These are phyloP conservation scores for Pseudoperonospora humuli DNA, from an alignment of 352 stramenopile genomes.

Conservation along the genomic window DNA sequence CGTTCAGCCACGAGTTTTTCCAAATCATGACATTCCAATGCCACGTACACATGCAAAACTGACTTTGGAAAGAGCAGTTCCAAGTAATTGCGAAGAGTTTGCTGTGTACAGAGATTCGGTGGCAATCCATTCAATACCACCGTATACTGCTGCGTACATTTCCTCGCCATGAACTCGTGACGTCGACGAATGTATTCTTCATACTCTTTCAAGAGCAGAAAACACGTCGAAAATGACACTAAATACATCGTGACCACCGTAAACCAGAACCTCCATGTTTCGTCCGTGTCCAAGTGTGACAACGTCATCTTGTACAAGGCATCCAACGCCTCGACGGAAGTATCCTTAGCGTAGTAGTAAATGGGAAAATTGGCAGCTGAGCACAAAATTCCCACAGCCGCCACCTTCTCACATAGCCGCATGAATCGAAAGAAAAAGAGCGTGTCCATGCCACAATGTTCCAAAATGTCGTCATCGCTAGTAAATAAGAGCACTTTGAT, in stretches of 20 bases:
- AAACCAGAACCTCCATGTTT: constrained; percentile 57
- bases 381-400: constrained; percentile 42
- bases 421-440: constrained; percentile 77
- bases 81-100: constrained; percentile 73
- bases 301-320: constrained; percentile 60
- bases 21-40: constrained; percentile 62
- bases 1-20: constrained; percentile 68
- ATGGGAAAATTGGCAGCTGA: constrained; percentile 68
- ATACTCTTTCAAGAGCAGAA: constrained; percentile 61
- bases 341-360: constrained; percentile 53
- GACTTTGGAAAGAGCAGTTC: constrained; percentile 63
- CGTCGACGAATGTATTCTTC: constrained; percentile 61
- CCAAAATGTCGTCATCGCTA: constrained; percentile 60
- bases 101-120: constrained; percentile 59
- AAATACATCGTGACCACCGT: constrained; percentile 64
- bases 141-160: constrained; percentile 64
- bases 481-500: constrained; percentile 45
- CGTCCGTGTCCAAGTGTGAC: constrained; percentile 43
- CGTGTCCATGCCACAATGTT: constrained; percentile 70
- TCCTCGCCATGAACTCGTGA: constrained; percentile 68
- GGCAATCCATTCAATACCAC: constrained; percentile 69
- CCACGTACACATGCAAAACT: constrained; percentile 64
- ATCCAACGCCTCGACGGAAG: constrained; percentile 26
- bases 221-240: constrained; percentile 49
- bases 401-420: constrained; percentile 63